Evolutionary conservation across 192 early-diverging fungal species (phyloP), one percentile per base, ranked within the genome.

Genomic region (Coemansia sp.): DNA sequence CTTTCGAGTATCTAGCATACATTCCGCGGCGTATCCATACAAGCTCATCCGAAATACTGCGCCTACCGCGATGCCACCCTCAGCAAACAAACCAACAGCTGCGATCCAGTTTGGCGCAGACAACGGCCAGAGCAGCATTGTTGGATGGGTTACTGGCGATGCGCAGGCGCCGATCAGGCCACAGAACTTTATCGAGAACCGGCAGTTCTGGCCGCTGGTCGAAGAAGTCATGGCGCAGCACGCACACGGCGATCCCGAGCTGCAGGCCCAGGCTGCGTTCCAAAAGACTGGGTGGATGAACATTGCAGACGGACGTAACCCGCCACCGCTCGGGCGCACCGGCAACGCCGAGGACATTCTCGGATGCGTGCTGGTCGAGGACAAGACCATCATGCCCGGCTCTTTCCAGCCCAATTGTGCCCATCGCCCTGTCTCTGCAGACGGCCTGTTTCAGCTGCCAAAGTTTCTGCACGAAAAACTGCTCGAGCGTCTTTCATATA

Each of bases 271-370:
- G 64, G 79, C 79, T 3, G 73, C 69, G 58, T 75, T 60, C 52
- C 69, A 76, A 27, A 82, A 82, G 64, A 65, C 47, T 39, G 79
- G 79, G 17, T 82, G 79, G 79, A 62, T 82, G 69, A 82, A 82
- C 49, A 69, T 82, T 38, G 47, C 59, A 19, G 79, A 82, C 41
- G 64, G 62, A 0, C 69, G 79, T 43, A 76, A 82, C 27, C 79
- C 79, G 39, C 73, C 79, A 65, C 70, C 79, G 55, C 66, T 66
- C 25, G 73, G 79, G 5, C 69, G 79, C 24, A 76, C 73, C 15
- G 69, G 63, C 27, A 66, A 41, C n/a, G 59, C 79, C 22, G 73
- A 82, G 39, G 79, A 82, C 24, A 76, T 82, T 37, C 32, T 82
- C 12, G 79, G 79, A 37, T 66, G 63, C 50, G 73, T 82, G 32